These are phyloP conservation scores for Eucalyptus cloeziana DNA, from an alignment of 345 rosid genomes.

Conservation along the genomic window DNA sequence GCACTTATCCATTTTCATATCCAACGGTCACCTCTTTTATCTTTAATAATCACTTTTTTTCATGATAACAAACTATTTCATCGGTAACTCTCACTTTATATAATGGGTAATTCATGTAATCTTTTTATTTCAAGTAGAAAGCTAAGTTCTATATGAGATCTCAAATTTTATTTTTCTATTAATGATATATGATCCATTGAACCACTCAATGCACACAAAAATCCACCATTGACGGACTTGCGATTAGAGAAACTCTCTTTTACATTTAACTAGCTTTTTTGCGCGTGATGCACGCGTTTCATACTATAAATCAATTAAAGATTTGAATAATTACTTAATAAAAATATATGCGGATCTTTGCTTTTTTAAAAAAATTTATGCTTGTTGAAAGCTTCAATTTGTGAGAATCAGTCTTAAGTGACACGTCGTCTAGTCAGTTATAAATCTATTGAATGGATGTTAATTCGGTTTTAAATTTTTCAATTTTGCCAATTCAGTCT, in stretches of 20 bases:
- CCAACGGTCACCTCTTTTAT: rapidly evolving
- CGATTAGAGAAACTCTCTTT: not conserved
- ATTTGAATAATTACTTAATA: not conserved
- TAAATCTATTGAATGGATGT: no score
- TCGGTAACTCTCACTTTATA: no score
- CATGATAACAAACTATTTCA: no score
- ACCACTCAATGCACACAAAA: not conserved
- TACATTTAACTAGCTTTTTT: not conserved
- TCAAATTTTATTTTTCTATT: not conserved
- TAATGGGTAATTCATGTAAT: no score
- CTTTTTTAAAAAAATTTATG: not conserved
- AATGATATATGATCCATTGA: not conserved
- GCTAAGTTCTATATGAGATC: not conserved
- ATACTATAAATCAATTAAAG: not conserved
- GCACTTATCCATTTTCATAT: no score
- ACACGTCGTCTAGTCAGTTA: not conserved
- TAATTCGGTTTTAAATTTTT: no score
- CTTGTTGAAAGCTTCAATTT: not conserved
- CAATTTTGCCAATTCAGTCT: no score
- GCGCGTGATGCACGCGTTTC: not conserved
- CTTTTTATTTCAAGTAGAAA: not conserved
- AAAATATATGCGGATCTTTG: not conserved
- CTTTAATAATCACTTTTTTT: no score
- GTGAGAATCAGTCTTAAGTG: not conserved
- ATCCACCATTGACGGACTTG: not conserved